Evolutionary conservation across 2,329 filamentous ascomycete genomes (phyloP).

Genomic region (Colletotrichum chrysophilum): DNA sequence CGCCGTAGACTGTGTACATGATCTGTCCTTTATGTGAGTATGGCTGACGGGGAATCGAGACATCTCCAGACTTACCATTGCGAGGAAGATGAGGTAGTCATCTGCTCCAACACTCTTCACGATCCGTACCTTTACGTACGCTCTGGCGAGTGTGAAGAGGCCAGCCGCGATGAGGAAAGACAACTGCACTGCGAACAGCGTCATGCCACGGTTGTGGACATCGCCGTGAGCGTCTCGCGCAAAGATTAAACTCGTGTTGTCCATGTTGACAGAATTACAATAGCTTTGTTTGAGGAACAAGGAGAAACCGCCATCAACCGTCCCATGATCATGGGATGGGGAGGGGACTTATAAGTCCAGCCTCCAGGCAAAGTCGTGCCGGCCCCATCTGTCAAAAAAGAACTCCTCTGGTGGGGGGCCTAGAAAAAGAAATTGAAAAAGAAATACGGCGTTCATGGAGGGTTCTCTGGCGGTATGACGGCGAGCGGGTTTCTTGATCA

Average conservation of each 20-base stretch:
- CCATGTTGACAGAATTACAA: not conserved
- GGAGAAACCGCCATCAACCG: not conserved
- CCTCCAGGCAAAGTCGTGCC: not conserved
- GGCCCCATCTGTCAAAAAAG: not conserved
- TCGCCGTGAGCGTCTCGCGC: not conserved
- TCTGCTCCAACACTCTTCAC: constrained; percentile 48
- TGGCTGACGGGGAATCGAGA: not conserved
- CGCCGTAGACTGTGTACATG: constrained; percentile 36
- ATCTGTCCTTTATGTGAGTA: constrained; percentile 27
- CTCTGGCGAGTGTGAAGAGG: constrained; percentile 43
- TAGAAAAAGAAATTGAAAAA: not conserved
- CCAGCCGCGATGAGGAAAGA: constrained; percentile 39
- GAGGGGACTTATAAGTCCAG: not conserved
- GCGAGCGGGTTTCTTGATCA: not conserved
- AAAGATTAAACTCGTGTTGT: not conserved
- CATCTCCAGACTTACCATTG: constrained; percentile 39
- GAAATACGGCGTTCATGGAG: not conserved
- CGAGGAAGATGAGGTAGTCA: constrained; percentile 52
- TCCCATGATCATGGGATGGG: not conserved
- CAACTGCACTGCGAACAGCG: constrained; percentile 26
- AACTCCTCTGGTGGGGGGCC: not conserved
- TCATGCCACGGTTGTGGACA: constrained; percentile 10
- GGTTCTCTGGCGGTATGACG: not conserved
- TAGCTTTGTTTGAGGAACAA: not conserved
- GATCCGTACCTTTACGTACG: constrained; percentile 48